These are phyloP conservation scores for Albophoma yamanashiensis DNA, from an alignment of 2,329 filamentous ascomycete species.

Conservation along the genomic window DNA sequence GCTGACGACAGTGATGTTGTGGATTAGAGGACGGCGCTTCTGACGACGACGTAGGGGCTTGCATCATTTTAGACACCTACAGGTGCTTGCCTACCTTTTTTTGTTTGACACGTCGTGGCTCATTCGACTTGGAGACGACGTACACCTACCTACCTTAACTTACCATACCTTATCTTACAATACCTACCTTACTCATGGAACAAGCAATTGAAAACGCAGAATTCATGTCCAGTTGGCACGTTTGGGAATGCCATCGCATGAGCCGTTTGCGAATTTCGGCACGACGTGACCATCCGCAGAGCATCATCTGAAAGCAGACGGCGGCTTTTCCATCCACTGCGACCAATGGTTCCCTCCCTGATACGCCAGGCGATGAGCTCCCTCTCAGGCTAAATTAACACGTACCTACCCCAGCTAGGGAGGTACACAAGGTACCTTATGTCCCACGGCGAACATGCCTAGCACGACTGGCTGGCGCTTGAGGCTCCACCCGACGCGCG, in stretches of 20 bases:
- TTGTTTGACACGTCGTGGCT: not conserved
- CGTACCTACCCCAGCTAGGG: too few species aligned
- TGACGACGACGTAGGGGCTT: not conserved
- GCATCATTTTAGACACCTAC: not conserved
- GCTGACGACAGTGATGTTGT: slow-evolving; percentile 44
- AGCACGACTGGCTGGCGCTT: too few species aligned
- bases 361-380: too few species aligned
- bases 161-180: too few species aligned
- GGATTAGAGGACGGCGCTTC: slow-evolving; percentile 30
- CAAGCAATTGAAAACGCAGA: not conserved
- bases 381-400: too few species aligned
- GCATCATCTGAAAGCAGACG: not conserved
- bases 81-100: not conserved
- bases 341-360: not conserved
- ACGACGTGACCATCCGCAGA: not conserved
- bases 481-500: too few species aligned
- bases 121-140: not conserved
- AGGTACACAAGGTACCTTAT: too few species aligned
- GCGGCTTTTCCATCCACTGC: not conserved
- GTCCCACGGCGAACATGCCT: too few species aligned
- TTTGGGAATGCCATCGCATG: too few species aligned
- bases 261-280: not conserved
- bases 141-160: too few species aligned
- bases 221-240: not conserved
- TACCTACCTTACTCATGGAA: too few species aligned